phyloP scores from a whole-genome alignment of 176 grass and related monocot genomes.

The Rhynchospora pubera region DNA sequence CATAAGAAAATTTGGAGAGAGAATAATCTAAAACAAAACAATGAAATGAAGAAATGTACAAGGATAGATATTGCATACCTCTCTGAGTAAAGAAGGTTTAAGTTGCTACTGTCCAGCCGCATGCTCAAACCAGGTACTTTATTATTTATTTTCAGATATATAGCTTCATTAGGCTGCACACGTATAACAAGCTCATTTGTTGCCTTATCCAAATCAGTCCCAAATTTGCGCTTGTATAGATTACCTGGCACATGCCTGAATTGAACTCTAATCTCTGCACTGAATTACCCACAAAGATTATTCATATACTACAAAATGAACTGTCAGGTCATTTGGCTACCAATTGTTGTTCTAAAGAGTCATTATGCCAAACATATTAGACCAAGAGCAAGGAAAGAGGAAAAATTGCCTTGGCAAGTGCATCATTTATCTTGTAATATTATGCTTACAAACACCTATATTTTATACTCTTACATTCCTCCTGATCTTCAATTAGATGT shows the following conservation, averaged over 20 bases:
- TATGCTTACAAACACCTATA: background rate
- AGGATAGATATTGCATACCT: constrained; percentile 9
- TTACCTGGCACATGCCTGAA: constrained; percentile 88
- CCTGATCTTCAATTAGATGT: background rate
- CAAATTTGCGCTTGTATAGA: constrained; percentile 51
- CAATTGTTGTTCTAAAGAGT: background rate
- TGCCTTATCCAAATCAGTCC: constrained; percentile 52
- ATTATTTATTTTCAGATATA: constrained; percentile 97
- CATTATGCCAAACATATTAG: background rate
- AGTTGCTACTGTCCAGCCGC: constrained; percentile 74
- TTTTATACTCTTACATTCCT: background rate
- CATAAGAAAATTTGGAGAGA: background rate
- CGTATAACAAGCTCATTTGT: constrained; percentile 82
- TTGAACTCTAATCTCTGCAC: constrained; percentile 93
- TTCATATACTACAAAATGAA: background rate
- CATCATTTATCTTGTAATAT: background rate
- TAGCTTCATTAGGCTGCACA: constrained; percentile 91
- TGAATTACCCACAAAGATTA: constrained; percentile 14
- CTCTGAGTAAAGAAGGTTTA: constrained; percentile 77
- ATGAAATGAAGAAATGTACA: background rate
- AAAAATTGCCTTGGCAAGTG: background rate
- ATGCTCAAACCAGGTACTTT: constrained; percentile 77
- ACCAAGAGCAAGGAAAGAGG: background rate
- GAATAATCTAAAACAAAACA: background rate
- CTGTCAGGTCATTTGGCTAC: background rate